Conservation (phyloP, 108 stramenopile species). For the Cyclotella cryptica region DNA sequence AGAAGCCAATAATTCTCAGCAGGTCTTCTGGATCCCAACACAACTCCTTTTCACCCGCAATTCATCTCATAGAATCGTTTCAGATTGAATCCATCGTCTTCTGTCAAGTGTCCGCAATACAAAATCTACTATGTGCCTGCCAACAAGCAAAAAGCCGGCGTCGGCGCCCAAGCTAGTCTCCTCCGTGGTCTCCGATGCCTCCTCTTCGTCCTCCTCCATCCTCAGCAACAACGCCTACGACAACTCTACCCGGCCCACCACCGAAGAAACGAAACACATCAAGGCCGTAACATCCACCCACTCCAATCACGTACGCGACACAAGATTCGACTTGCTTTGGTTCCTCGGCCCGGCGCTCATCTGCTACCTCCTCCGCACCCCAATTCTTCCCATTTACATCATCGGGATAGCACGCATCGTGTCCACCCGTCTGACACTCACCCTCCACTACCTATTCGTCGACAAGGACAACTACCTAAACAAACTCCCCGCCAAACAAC, state of each 20-base stretch:
- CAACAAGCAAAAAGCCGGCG: constrained; percentile 13
- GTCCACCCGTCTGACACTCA: constrained; percentile 58
- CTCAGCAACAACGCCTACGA: constrained; percentile 50
- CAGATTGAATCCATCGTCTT: too few relatives aligned
- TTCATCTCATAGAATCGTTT: background rate
- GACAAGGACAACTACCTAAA: constrained; percentile 79
- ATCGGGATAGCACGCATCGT: constrained; percentile 67
- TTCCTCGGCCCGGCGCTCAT: constrained; percentile 63
- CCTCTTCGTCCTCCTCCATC: constrained; percentile 40
- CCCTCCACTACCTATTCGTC: constrained; percentile 66
- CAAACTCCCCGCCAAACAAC: constrained; percentile 69
- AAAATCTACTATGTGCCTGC: constrained; percentile 13
- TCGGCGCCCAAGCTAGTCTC: constrained; percentile 8
- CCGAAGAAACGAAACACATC: constrained; percentile 54
- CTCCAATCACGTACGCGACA: constrained; percentile 62
- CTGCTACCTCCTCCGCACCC: constrained; percentile 51
- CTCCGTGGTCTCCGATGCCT: constrained; percentile 26
- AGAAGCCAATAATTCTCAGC: too few relatives aligned
- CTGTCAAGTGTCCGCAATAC: background rate
- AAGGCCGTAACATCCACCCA: constrained; percentile 68
- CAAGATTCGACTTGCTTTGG: constrained; percentile 59
- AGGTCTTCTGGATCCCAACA: too few relatives aligned
- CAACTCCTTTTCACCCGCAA: too few relatives aligned
- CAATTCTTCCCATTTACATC: constrained; percentile 62
- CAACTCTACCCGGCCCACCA: constrained; percentile 45